Evolutionary conservation across 306 rosid genomes (phyloP), one percentile per base, ranked within the genome.

Genomic region (Begonia fuchsioides): DNA sequence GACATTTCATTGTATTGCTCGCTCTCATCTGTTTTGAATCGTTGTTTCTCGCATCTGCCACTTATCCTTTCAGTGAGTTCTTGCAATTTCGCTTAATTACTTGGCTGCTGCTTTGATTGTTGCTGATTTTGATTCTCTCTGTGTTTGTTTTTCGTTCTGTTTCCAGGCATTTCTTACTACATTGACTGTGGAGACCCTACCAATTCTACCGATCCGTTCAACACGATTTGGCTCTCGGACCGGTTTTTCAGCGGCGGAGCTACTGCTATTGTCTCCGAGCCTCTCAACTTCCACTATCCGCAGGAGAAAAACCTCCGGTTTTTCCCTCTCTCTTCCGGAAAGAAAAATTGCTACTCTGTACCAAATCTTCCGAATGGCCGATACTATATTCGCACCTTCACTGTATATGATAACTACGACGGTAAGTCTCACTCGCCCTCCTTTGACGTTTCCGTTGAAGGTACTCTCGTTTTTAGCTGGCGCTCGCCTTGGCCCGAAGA

Each of bases 331-430:
- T 63, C 97, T 10, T 69, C 74, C 67, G 95, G 98, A 58, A 84
- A 90, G 67, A 90, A 90, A 63, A 90, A 85, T 49, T 90, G 98
- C 79, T 90, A 85, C 72, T 6, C 73, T 0, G 2, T 90, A 12
- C 94, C 95, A 0, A 44, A 72, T 35, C 65, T 81, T 20, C 75
- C 86, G 9, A 9, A 68, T 12, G 67, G 74, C 0, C 78, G 95
- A 11, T 90, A 72, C 87, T 77, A 76, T 60, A 3, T 90, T 13
- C 92, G 94, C 12, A 76, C 79, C 2, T 90, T 85, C 74, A 68
- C 78, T 50, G 95, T 90, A 15, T 90, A 90, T 38, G 98, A 90
- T 59, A 90, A 90, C 73, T 90, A 81, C 81, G 98, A 85, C 60
- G 98, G 95, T 13, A 82, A 76, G 55, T 71, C 85, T 0, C 97